These are phyloP conservation scores for Rhodofomes roseus DNA, from an alignment of 1,284 basidiomycete genomes.

Conservation along the genomic window DNA sequence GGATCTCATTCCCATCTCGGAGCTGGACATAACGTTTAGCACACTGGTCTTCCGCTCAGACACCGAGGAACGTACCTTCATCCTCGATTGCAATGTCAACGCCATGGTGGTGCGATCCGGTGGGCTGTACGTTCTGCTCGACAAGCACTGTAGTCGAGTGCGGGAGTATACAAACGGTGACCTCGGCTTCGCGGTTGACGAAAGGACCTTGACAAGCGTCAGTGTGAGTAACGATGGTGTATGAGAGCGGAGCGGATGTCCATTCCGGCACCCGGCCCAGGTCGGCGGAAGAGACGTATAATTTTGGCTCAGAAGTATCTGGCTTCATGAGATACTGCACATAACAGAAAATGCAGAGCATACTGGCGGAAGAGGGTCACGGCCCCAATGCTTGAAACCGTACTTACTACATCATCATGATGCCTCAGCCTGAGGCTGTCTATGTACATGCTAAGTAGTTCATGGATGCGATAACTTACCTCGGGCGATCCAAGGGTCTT, in stretches of 20 bases:
- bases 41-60: not conserved
- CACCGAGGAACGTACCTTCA: constrained; percentile 9
- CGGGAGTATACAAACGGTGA: not conserved
- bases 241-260: not conserved
- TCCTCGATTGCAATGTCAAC: constrained; percentile 6
- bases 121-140: no score
- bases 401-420: no score
- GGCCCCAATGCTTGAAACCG: no score
- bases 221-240: not conserved
- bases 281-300: no score
- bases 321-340: no score
- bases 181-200: not conserved
- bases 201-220: not conserved
- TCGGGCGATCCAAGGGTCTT: no score
- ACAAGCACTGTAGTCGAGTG: not conserved
- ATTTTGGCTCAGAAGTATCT: no score
- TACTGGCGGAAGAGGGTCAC: no score
- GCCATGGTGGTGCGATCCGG: not conserved
- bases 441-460: no score
- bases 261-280: not conserved
- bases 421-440: no score
- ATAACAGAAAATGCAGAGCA: no score
- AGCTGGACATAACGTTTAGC: constrained; percentile 33
- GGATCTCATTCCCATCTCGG: constrained; percentile 59
- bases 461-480: no score